phyloP scores from a whole-genome alignment of 2,329 filamentous ascomycete genomes.

The Colletotrichum sp. region DNA sequence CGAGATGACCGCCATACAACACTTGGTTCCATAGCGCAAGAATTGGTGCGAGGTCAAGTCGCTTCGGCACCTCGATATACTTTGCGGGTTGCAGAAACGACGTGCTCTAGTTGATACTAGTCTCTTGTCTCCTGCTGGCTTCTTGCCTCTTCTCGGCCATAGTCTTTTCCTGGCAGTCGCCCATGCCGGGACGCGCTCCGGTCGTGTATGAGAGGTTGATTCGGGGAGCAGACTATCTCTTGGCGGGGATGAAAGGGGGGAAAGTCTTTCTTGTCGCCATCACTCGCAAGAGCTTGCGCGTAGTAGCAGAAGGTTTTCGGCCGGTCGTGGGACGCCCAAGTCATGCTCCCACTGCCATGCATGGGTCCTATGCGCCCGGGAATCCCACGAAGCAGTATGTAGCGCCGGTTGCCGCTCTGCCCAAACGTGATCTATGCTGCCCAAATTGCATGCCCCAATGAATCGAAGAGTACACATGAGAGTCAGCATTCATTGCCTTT shows the following conservation, averaged over 20 bases:
- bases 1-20: not conserved
- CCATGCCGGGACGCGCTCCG: not conserved
- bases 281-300: not conserved
- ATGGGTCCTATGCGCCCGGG: slow-evolving; percentile 5
- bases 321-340: not conserved
- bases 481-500: not conserved
- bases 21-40: not conserved
- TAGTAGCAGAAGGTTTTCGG: not conserved
- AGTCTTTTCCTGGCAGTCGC: not conserved
- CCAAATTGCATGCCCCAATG: not conserved
- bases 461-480: not conserved
- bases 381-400: not conserved
- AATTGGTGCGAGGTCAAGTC: not conserved
- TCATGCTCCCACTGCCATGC: not conserved
- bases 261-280: not conserved
- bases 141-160: not conserved
- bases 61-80: not conserved
- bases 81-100: not conserved
- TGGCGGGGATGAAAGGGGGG: not conserved
- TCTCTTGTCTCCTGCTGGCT: not conserved
- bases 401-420: not conserved
- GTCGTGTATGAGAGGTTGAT: not conserved
- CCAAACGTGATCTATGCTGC: not conserved
- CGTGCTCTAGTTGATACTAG: not conserved
- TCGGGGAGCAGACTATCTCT: not conserved